Percentiles rank a stretch among this genome's conserved stretches.
Conservation (phyloP, 1,284 basidiomycete genomes). For the Melampsora americana region DNA sequence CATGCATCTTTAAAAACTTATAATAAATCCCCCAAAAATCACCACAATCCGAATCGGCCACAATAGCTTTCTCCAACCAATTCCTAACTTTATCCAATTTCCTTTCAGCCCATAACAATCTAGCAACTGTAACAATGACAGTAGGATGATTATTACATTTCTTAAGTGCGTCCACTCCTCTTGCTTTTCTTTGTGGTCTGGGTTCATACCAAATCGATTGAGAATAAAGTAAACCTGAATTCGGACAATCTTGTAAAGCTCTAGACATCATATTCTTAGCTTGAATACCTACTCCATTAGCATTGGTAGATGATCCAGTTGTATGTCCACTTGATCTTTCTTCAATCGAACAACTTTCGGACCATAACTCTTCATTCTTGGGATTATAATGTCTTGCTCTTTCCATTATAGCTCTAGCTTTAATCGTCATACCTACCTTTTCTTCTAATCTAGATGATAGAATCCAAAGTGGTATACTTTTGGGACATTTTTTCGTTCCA, state of each 20-base stretch:
- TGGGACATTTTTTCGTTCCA: conserved; percentile 77
- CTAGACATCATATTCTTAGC: conserved; percentile 42
- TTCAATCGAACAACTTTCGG: conserved; percentile 83
- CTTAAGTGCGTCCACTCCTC: conserved; percentile 79
- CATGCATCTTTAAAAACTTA: conserved; percentile 88
- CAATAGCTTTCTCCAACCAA: conserved; percentile 82
- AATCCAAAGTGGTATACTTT: conserved; percentile 80
- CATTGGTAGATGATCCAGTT: conserved; percentile 77
- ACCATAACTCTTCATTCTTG: conserved; percentile 79
- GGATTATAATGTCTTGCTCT: conserved; percentile 82
- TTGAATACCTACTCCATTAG: conserved; percentile 51
- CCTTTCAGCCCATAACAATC: conserved; percentile 88
- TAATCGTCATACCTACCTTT: conserved; percentile 79
- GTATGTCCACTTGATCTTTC: conserved; percentile 72
- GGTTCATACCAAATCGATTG: conserved; percentile 88
- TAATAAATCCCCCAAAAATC: conserved; percentile 96
- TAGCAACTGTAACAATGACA: conserved; percentile 83
- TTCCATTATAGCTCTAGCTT: conserved; percentile 85
- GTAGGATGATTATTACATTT: conserved; percentile 80
- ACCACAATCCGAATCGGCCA: conserved; percentile 69
- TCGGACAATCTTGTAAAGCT: conserved; percentile 85
- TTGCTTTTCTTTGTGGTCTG: conserved; percentile 79
- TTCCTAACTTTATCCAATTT: conserved; percentile 89
- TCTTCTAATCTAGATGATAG: conserved; percentile 84
- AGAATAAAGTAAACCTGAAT: conserved; percentile 82